Percentiles rank a stretch among this genome's conserved stretches.
These are phyloP conservation scores for Gnomoniopsis smithogilvyi DNA, from an alignment of 2,329 filamentous ascomycete species.

Conservation along the genomic window DNA sequence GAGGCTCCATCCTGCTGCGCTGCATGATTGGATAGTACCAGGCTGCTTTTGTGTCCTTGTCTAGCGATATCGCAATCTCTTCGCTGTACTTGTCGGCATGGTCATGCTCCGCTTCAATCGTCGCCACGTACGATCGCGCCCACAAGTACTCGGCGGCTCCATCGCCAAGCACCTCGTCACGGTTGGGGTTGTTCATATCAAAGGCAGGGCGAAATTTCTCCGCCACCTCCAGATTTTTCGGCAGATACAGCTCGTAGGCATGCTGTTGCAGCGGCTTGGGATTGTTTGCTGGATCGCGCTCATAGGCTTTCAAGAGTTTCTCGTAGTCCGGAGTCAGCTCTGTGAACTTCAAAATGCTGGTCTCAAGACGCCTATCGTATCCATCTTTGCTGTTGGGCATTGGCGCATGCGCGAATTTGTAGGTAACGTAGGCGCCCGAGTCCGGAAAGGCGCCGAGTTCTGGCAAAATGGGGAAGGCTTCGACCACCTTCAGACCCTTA, in stretches of 20 bases:
- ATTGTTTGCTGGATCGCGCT: conserved; percentile 53
- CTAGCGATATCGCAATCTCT: conserved; percentile 55
- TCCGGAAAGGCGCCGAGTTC: conserved; percentile 69
- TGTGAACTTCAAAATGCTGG: conserved; percentile 59
- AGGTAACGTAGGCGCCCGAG: conserved; percentile 64
- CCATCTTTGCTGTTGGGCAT: conserved; percentile 38
- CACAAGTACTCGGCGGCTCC: conserved; percentile 52
- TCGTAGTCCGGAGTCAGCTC: conserved; percentile 52
- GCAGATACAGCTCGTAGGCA: conserved; percentile 67
- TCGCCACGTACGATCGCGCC: conserved; percentile 62
- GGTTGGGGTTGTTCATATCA: conserved; percentile 53
- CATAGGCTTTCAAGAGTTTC: conserved; percentile 48
- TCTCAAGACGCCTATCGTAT: conserved; percentile 61
- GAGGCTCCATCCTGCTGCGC: conserved; percentile 58
- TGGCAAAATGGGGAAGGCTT: conserved; percentile 59
- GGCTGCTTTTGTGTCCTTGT: conserved; percentile 47
- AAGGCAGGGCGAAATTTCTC: conserved; percentile 59
- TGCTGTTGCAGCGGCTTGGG: conserved; percentile 56
- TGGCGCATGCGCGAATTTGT: conserved; percentile 67
- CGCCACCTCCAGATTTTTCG: conserved; percentile 44
- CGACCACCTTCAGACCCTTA: conserved; percentile 54
- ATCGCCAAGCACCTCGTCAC: conserved; percentile 54
- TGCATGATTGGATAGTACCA: conserved; percentile 70
- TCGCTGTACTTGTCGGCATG: conserved; percentile 60
- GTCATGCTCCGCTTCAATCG: conserved; percentile 53